Conservation (phyloP, 1,284 basidiomycete genomes). For the Ganoderma boninense region DNA sequence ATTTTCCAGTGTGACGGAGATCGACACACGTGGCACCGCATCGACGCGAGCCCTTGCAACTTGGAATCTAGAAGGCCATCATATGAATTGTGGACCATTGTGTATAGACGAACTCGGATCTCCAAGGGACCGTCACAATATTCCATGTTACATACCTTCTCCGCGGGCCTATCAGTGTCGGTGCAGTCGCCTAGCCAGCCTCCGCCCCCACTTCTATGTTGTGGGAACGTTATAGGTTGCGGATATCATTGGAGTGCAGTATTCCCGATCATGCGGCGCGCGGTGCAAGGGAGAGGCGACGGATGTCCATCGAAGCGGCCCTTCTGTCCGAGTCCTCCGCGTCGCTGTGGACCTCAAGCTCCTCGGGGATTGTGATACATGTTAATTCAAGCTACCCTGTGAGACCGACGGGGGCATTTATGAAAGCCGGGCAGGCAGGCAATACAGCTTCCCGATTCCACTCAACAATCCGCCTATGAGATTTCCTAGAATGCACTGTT, state of each 20-base stretch:
- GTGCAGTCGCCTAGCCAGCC: background rate
- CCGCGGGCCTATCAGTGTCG: background rate
- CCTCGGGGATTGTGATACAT: too few species aligned
- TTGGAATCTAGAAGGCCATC: background rate
- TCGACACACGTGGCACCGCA: background rate
- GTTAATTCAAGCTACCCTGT: background rate
- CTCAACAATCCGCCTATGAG: too few species aligned
- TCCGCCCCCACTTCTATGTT: background rate
- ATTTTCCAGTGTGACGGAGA: background rate
- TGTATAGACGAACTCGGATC: background rate
- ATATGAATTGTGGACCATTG: background rate
- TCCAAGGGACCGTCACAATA: background rate
- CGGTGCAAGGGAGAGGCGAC: background rate
- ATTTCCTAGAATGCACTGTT: too few species aligned
- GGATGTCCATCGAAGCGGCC: background rate
- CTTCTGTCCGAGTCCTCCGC: background rate
- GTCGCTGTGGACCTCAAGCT: background rate
- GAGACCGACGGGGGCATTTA: too few species aligned
- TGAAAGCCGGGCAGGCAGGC: too few species aligned
- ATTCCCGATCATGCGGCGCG: background rate
- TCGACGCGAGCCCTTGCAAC: background rate
- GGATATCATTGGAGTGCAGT: background rate
- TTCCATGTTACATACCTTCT: background rate
- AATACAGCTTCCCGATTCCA: too few species aligned
- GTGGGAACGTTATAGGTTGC: background rate